Evolutionary conservation across 2,329 filamentous ascomycete species (phyloP).

Genomic region (Berkeleyomyces rouxiae): DNA sequence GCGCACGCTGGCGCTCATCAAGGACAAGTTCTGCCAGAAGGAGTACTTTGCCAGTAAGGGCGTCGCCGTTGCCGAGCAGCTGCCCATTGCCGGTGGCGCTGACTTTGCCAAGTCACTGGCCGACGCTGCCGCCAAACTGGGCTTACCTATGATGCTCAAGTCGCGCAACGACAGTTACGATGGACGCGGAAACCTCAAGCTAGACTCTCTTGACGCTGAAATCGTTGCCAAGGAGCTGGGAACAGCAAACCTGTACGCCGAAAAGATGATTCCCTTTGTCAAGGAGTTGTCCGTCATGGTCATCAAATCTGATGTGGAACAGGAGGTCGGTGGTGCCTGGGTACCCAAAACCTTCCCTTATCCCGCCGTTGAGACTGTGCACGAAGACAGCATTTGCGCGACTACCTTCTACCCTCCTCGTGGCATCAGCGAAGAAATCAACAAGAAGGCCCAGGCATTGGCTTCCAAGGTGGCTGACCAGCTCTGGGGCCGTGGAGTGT

Average conservation of each 20-base stretch:
- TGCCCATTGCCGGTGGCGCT: slow-evolving; percentile 40
- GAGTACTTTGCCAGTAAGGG: slow-evolving; percentile 51
- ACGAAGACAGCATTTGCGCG: slow-evolving; percentile 91
- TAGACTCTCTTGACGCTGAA: slow-evolving; percentile 29
- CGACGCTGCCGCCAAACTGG: slow-evolving; percentile 45
- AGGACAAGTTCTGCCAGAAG: slow-evolving; percentile 89
- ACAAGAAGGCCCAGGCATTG: slow-evolving; percentile 52
- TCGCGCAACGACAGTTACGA: slow-evolving; percentile 82
- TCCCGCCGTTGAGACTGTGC: slow-evolving; percentile 83
- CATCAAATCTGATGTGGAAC: slow-evolving; percentile 62
- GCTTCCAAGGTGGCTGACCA: slow-evolving; percentile 63
- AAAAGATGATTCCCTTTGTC: slow-evolving; percentile 74
- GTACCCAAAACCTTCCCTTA: slow-evolving; percentile 48
- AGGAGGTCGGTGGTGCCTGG: slow-evolving; percentile 22
- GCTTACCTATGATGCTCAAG: slow-evolving; percentile 86
- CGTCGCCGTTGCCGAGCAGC: slow-evolving; percentile 57
- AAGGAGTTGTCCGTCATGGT: slow-evolving; percentile 91
- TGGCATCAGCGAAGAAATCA: slow-evolving; percentile 42
- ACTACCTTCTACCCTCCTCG: slow-evolving; percentile 76
- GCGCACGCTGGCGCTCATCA: slow-evolving; percentile 73
- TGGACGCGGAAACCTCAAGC: slow-evolving; percentile 53
- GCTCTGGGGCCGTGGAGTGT: slow-evolving; percentile 79
- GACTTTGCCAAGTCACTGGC: slow-evolving; percentile 43
- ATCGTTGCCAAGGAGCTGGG: slow-evolving; percentile 51
- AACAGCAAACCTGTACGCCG: slow-evolving; percentile 62